Conservation (phyloP, 2,329 filamentous ascomycete genomes). For the Calycina herbarum region DNA sequence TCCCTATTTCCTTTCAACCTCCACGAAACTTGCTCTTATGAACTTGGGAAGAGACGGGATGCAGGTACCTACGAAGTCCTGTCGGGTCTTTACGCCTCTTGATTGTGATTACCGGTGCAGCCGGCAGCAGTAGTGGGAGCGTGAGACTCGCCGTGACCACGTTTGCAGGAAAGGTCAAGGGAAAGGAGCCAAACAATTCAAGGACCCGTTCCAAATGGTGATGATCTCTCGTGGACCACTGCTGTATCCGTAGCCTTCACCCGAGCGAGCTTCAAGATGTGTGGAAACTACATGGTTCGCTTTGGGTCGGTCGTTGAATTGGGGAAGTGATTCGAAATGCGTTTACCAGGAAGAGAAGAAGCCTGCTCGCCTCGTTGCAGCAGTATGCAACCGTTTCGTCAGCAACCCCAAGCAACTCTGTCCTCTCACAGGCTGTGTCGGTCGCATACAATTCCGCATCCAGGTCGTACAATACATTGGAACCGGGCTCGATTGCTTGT, state of each 20-base stretch:
- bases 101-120: not conserved
- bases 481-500: not conserved
- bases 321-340: not conserved
- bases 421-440: not conserved
- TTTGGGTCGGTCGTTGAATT: not conserved
- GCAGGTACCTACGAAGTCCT: not conserved
- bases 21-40: not conserved
- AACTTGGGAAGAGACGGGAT: not conserved
- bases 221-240: not conserved
- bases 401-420: not conserved
- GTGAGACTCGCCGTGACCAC: not conserved
- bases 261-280: not conserved
- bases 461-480: not conserved
- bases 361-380: not conserved
- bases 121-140: not conserved
- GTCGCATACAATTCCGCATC: not conserved
- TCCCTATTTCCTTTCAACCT: not conserved
- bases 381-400: not conserved
- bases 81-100: not conserved
- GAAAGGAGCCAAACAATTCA: not conserved
- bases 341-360: not conserved
- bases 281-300: not conserved
- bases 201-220: not conserved
- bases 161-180: not conserved
- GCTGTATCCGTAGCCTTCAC: not conserved